Base-by-base conservation (phyloP, 257 asterid genomes). In the Handroanthus guayacan region DNA sequence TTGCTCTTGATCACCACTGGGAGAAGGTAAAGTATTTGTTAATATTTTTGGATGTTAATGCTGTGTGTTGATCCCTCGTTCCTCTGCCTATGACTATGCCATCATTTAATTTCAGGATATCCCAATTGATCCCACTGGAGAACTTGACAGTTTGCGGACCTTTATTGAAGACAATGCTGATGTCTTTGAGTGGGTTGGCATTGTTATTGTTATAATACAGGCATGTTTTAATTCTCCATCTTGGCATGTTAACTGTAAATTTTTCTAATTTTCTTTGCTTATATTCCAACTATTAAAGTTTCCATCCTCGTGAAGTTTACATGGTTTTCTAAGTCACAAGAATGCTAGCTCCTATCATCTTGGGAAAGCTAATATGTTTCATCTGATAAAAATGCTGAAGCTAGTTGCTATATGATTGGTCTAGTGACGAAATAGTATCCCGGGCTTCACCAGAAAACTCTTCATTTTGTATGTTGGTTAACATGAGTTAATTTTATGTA, bases 41-140 rank as follows among this genome's bases (percentile, higher is more conserved):
- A 31, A 65, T 55, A 57, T 71, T 57, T 62, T 78, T 34, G 31
- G 31, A 43, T 45, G 12, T 17, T 51, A 74, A 57, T 79, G 5
- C 72, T 69, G 51, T 41, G 3, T 65, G 48, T 78, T 67, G 56
- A 43, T 73, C 34, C 38, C 70, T 43, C 64, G 56, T 76, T 76
- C 17, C 61, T 63, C 63, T 45, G 84, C 74, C 39, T 72, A 38
- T 74, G 66, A 13, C 44, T 72, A 38, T 74, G 66, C 10, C 51
- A 12, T 50, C 58, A 36, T 51, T 54, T 63, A 67, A 62, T 80
- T 69, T 68, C 84, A 94, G 98, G 97, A 85, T 75, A 85, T 92
- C 79, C 98, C 98, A 11, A 25, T 65, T 58, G 98, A 94, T 79
- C 84, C 96, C 75, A 94, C 98, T 58, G 98, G 97, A 79, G 97